Evolutionary conservation across 2,329 filamentous ascomycete genomes (phyloP).

Genomic region (Triangularia setosa): DNA sequence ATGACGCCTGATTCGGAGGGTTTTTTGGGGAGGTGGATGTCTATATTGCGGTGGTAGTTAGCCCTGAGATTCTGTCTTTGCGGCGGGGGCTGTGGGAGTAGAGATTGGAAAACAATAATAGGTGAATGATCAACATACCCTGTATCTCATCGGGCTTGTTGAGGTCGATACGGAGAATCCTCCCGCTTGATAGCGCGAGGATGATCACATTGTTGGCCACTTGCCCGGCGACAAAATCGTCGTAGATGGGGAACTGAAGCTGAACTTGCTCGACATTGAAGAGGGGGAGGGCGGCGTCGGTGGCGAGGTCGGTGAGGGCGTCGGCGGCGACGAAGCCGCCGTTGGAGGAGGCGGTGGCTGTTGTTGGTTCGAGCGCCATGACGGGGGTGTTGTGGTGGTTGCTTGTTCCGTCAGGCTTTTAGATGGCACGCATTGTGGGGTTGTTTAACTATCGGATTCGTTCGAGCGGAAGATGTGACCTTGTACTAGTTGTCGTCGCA

Average conservation of each 20-base stretch:
- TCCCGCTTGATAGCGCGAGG: slow-evolving; percentile 83
- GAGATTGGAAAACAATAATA: not conserved
- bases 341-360: not conserved
- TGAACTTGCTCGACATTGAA: slow-evolving; percentile 92
- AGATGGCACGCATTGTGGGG: not conserved
- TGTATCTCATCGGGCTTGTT: slow-evolving; percentile 95
- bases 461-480: not conserved
- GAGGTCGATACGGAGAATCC: slow-evolving; percentile 89
- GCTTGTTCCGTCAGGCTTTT: not conserved
- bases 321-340: slow-evolving; percentile 62
- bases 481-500: not conserved
- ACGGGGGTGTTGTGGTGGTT: slow-evolving; percentile 8
- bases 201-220: slow-evolving; percentile 97
- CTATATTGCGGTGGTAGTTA: too few relatives aligned
- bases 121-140: slow-evolving; percentile 44
- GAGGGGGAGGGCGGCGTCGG: slow-evolving; percentile 65
- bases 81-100: too few relatives aligned
- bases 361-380: slow-evolving; percentile 63
- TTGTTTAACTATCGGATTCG: not conserved
- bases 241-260: slow-evolving; percentile 89
- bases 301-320: slow-evolving; percentile 51
- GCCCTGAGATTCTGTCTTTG: too few relatives aligned
- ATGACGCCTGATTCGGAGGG: slow-evolving; percentile 88
- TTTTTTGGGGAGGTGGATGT: slow-evolving; percentile 95
- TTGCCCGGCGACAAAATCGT: slow-evolving; percentile 93